Base-by-base conservation (phyloP, 2,329 filamentous ascomycete genomes). In the Epichloe sp. region DNA sequence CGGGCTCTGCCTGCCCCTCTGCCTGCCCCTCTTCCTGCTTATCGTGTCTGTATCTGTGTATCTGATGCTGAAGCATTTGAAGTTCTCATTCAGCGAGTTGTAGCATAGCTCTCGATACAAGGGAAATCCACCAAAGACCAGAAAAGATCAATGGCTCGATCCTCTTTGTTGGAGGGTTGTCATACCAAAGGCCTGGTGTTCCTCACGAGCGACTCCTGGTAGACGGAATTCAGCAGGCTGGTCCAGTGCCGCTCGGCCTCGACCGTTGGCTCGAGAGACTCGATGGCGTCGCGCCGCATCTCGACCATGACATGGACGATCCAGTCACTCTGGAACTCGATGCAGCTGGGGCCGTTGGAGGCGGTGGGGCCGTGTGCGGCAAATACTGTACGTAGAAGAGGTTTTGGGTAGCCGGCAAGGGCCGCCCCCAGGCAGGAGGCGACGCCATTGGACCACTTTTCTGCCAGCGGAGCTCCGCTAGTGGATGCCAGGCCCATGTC, bases 341-440 rank as follows among this genome's bases (percentile, higher is more conserved):
- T 44, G 21, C 53, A 54, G 11, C 53, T 49, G 3, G 56, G 56
- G 6, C 49, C 57, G n/a, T 55, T 57, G n/a, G 45, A 43, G 11
- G 55, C 51, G 4, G 56, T 54, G 3, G 56, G 53, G 4, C 37
- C 51, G 17, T 56, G 56, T 6, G 53, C 52, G 1, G 56, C 57
- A 31, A 57, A 37, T 3, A 50, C 31, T n/a, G 19, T 19, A 19
- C 19, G 17, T 35, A 11, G 31, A 49, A 49, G 14, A 44, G 31
- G 19, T 47, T 47, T 47, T 2, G 31, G 51, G 11, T 23, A 14
- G 26, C 38, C 51, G 1, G n/a, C n/a, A 1, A 50, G n/a, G 7
- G 21, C 40, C 2, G 23, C 34, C 2, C 41, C 50, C 8, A 48
- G 21, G 40, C 35, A 44, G 6, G 21, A 40, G 17, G 11, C 17